These are phyloP conservation scores for Pneumocystis carinii DNA, from an alignment of 1,139 yeast species.

Conservation along the genomic window DNA sequence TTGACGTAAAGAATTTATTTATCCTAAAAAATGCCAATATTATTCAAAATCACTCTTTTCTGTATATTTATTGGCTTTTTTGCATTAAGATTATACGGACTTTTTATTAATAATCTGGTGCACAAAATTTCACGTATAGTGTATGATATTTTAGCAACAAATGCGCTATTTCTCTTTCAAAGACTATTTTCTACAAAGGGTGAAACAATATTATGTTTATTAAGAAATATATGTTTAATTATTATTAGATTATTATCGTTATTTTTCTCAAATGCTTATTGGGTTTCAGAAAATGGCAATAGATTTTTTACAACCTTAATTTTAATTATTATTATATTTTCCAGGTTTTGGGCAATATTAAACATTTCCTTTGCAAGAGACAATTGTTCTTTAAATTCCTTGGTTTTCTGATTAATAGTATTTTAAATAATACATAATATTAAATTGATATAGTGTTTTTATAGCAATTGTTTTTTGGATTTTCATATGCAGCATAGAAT, in stretches of 20 bases:
- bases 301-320: slow-evolving; percentile 41
- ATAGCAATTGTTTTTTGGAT: slow-evolving; percentile 43
- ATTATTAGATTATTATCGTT: slow-evolving; percentile 22
- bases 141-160: slow-evolving; percentile 33
- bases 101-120: slow-evolving; percentile 11
- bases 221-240: slow-evolving; percentile 32
- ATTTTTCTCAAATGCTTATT: slow-evolving; percentile 11
- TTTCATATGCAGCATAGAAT: slow-evolving; percentile 51
- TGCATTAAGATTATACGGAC: slow-evolving; percentile 16
- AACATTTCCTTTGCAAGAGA: slow-evolving; percentile 36
- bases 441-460: background rate
- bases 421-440: slow-evolving; percentile 9
- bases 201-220: slow-evolving; percentile 37
- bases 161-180: slow-evolving; percentile 42
- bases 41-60: slow-evolving; percentile 16
- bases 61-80: slow-evolving; percentile 22
- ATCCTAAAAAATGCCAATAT: background rate
- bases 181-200: slow-evolving; percentile 41
- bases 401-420: slow-evolving; percentile 35
- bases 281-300: slow-evolving; percentile 35
- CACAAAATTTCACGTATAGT: slow-evolving; percentile 19
- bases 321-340: slow-evolving; percentile 37
- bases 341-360: slow-evolving; percentile 46
- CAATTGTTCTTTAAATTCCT: slow-evolving; percentile 33
- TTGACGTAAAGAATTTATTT: slow-evolving; percentile 20